Evolutionary conservation across 164 flowering plant species (phyloP), one percentile per base, ranked within the genome.

Genomic region (Macadamia integrifolia): DNA sequence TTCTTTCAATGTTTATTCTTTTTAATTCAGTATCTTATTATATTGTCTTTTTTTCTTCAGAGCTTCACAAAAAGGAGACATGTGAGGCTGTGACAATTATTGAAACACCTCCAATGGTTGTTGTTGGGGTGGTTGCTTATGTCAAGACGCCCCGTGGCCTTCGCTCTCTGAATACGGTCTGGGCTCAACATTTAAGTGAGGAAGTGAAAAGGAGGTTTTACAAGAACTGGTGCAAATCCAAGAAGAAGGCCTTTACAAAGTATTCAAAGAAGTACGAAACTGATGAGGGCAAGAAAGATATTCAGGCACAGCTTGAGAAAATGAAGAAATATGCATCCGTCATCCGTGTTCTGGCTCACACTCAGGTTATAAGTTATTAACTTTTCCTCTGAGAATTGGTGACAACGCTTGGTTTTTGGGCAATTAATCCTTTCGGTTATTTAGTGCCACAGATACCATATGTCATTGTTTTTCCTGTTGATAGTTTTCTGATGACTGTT

Each of bases 151-250:
- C 89, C 0, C 83, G 80, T 42, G 92, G 88, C 11, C 84, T 86
- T 46, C 87, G 88, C 29, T 72, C 87, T 6, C 58, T 87, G 61
- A 64, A 61, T 64, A 86, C 90, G 73, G 87, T 87, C 11, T 87
- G 88, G 90, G 92, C 92, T 6, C 89, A 88, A 76, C 93, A 88
- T 82, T 75, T 88, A 57, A 88, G 76, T 62, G 93, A 87, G 78
- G 91, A 87, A 60, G 81, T 87, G 71, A 87, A 68, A 72, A 78
- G 89, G 71, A 83, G 91, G 60, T 88, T 86, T 66, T 88, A 87
- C 55, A 87, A 85, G 80, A 77, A 85, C 75, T 87, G 87, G 87
- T 77, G 85, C 80, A 84, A 82, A 73, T 83, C 88, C 56, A 87
- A 87, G 84, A 87, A 83, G 87, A 82, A 82, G 77, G 87, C 88